Base-by-base conservation (phyloP, 2,329 filamentous ascomycete species). In the Nigrospora osmanthi region DNA sequence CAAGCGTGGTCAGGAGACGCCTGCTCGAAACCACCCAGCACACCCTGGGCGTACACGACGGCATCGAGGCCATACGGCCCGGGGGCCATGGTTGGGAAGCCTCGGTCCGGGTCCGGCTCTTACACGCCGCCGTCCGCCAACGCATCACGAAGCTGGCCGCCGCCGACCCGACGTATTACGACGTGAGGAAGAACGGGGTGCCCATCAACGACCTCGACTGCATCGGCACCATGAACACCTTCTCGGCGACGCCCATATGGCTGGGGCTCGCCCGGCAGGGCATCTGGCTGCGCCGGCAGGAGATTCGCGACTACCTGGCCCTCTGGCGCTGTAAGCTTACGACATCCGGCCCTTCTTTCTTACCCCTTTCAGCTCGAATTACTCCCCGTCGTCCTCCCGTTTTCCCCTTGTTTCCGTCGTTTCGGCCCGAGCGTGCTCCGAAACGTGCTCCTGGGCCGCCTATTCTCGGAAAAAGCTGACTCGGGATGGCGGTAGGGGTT, bases 241-340 rank as follows among this genome's bases (percentile, higher is more conserved):
- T 91, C 62, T 86, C 80, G 0, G 72, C 80, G 1, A 76, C 76
- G 0, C 62, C 89, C 2, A 72, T 89, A 48, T 89, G 78, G 72
- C 31, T 50, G 32, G 76, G 77, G 19, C 71, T 90, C 5, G 86
- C 86, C 0, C 72, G 84, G 0, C 86, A 90, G 64, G 87, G 86
- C 3, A 80, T 91, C 44, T 81, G 68, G 52, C 65, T 87, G 23
- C 72, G 73, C 0, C 47, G 70, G 28, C 75, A 76, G 46, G 85
- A 91, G 57, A 79, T 77, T 2, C 57, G 58, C 2, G 85, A 89
- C 55, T 90, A 87, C 58, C 70, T 87, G 38, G 84, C 85, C 0
- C 67, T 91, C 1, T 91, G 86, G 85, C 75, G 86, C 3, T 85
- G 87, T n/a, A n/a, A n/a, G n/a, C n/a, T n/a, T n/a, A n/a, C n/a